Evolutionary conservation across 371 early-diverging fungal species (phyloP).

Genomic region (Thermomucor indicae-seudaticae): DNA sequence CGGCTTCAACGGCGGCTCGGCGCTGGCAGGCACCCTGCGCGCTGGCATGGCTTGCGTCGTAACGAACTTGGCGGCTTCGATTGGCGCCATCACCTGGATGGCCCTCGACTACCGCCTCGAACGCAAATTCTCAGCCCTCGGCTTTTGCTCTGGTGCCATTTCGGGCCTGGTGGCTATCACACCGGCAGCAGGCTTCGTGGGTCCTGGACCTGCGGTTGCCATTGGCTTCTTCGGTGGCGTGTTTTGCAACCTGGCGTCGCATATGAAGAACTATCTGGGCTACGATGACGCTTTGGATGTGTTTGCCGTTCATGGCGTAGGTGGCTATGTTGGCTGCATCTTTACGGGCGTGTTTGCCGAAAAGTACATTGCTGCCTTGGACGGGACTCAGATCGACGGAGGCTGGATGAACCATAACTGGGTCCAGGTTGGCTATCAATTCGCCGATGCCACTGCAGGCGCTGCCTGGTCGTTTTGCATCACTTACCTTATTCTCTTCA

Average conservation of each 20-base stretch:
- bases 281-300: conserved; percentile 90
- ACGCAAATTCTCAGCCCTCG: conserved; percentile 78
- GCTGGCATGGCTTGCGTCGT: conserved; percentile 84
- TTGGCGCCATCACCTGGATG: conserved; percentile 85
- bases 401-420: conserved; percentile 84
- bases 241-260: conserved; percentile 73
- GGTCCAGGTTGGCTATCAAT: conserved; percentile 77
- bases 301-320: conserved; percentile 86
- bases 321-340: conserved; percentile 78
- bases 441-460: conserved; percentile 73
- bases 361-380: conserved; percentile 62
- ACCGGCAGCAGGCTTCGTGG: conserved; percentile 87
- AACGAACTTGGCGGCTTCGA: conserved; percentile 82
- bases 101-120: conserved; percentile 72
- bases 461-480: conserved; percentile 77
- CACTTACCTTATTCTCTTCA: conserved; percentile 67
- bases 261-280: conserved; percentile 72
- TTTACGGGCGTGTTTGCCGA: conserved; percentile 91
- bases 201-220: conserved; percentile 77
- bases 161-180: conserved; percentile 93
- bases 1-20: conserved; percentile 87
- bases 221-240: conserved; percentile 76
- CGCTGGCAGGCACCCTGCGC: conserved; percentile 72
- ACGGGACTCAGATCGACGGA: conserved; percentile 68
- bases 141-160: conserved; percentile 91